A percentile compares a stretch with the other conserved stretches of the same genome.
Conservation (phyloP, 768 basidiomycete genomes). For the Mrakia gelida region DNA sequence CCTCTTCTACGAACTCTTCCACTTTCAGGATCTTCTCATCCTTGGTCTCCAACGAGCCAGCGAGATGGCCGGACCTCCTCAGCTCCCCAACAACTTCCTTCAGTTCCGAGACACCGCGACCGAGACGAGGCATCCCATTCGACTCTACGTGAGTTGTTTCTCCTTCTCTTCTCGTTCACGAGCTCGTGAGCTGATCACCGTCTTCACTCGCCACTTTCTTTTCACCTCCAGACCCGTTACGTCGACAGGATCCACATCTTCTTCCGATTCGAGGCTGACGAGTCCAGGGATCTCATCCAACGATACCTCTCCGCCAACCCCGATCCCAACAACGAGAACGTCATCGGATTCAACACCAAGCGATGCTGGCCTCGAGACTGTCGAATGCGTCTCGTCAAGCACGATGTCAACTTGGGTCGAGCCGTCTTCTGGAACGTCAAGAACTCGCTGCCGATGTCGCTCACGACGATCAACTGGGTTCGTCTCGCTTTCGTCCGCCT, state of each 20-base stretch:
- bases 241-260: slow-evolving; percentile 91
- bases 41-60: slow-evolving; percentile 96
- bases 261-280: slow-evolving; percentile 96
- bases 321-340: slow-evolving; percentile 96
- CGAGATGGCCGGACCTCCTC: slow-evolving; percentile 97
- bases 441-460: slow-evolving; percentile 86
- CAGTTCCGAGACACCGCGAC: slow-evolving; percentile 93
- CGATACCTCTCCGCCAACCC: slow-evolving; percentile 95
- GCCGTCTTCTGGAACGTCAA: slow-evolving; percentile 99
- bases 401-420: slow-evolving; percentile 96
- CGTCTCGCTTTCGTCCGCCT: background rate
- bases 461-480: slow-evolving; percentile 95
- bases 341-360: slow-evolving; percentile 99
- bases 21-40: slow-evolving; percentile 82
- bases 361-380: slow-evolving; percentile 99
- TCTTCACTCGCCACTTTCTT: background rate
- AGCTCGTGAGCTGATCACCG: background rate
- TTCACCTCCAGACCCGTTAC: slow-evolving; percentile 62
- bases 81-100: slow-evolving; percentile 96
- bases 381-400: slow-evolving; percentile 97
- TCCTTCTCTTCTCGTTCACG: no score
- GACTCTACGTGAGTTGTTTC: slow-evolving; percentile 58
- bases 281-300: slow-evolving; percentile 94
- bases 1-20: slow-evolving; percentile 4
- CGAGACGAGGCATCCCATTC: slow-evolving; percentile 95